Evolutionary conservation across 176 grass and related monocot genomes (phyloP).

Genomic region (Chloris gayana): DNA sequence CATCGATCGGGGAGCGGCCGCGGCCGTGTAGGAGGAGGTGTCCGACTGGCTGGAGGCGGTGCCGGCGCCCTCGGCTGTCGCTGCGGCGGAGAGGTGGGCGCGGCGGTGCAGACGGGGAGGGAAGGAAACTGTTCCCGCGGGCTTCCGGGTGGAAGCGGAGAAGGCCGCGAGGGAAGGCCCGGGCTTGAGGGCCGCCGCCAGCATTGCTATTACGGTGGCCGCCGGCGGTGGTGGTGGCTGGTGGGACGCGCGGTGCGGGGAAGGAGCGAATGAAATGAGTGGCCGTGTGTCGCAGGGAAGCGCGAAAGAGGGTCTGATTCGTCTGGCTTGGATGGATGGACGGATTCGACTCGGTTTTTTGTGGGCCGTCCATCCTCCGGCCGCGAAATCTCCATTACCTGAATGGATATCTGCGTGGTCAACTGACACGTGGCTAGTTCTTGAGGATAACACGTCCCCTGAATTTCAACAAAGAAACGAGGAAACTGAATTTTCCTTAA

Average conservation of each 20-base stretch:
- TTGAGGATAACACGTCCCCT: background rate
- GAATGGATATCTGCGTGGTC: background rate
- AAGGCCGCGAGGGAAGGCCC: slow-evolving; percentile 18
- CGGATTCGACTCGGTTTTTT: background rate
- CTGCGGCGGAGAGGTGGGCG: background rate
- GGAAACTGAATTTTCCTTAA: background rate
- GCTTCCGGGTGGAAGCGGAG: slow-evolving; percentile 19
- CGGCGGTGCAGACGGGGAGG: background rate
- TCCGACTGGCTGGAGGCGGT: slow-evolving; percentile 38
- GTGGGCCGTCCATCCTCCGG: slow-evolving; percentile 7
- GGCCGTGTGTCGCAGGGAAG: slow-evolving; percentile 13
- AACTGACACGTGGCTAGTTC: background rate
- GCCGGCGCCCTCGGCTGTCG: slow-evolving; percentile 32
- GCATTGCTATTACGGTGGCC: slow-evolving; percentile 26
- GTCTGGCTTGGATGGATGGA: slow-evolving; percentile 7
- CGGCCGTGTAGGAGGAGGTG: background rate
- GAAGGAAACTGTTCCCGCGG: background rate
- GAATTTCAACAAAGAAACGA: background rate
- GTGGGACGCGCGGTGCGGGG: background rate
- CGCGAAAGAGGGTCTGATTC: slow-evolving; percentile 1
- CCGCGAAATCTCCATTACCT: too few species aligned
- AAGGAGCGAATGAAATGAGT: slow-evolving; percentile 31
- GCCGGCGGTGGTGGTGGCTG: background rate
- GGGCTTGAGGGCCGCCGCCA: slow-evolving; percentile 41
- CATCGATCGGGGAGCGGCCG: slow-evolving; percentile 33